These are phyloP conservation scores for Penium margaritaceum DNA, from an alignment of 139 green algal species.

Conservation along the genomic window DNA sequence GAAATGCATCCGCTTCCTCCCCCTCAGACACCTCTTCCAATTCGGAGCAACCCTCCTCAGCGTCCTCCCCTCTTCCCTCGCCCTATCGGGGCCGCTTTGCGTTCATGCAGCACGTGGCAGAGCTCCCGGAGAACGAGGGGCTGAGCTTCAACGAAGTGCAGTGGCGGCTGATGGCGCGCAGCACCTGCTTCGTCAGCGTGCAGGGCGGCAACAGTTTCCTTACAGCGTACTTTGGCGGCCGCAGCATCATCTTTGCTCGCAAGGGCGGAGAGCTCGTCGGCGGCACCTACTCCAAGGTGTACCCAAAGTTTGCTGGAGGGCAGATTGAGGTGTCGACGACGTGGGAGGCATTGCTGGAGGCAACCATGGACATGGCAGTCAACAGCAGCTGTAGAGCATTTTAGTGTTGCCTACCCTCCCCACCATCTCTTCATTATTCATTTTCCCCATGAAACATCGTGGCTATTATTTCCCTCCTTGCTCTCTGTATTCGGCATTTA, in stretches of 20 bases:
- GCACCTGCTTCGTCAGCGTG: slow-evolving; percentile 22
- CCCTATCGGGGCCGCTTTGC: no score
- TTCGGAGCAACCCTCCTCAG: not conserved
- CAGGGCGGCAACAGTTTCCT: slow-evolving; percentile 19
- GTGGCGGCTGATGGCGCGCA: slow-evolving; percentile 17
- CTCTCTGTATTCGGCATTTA: no score
- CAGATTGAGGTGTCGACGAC: slow-evolving; percentile 8
- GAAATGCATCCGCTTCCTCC: slow-evolving; percentile 12
- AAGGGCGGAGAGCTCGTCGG: slow-evolving; percentile 5
- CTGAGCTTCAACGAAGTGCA: slow-evolving; percentile 35
- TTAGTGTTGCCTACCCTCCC: no score
- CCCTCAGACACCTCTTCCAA: no score
- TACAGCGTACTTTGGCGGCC: slow-evolving; percentile 25
- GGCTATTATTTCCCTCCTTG: no score
- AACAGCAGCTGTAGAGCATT: no score
- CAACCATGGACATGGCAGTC: no score
- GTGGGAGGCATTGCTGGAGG: not conserved
- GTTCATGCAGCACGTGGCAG: no score
- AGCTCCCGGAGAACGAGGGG: no score
- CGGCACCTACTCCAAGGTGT: slow-evolving; percentile 10
- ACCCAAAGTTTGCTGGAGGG: not conserved
- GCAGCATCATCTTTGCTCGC: slow-evolving; percentile 18
- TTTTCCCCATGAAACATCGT: no score
- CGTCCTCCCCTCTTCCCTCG: no score
- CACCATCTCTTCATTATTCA: no score